phyloP scores from a whole-genome alignment of 2,329 filamentous ascomycete genomes.

The Aspergillus ruber region DNA sequence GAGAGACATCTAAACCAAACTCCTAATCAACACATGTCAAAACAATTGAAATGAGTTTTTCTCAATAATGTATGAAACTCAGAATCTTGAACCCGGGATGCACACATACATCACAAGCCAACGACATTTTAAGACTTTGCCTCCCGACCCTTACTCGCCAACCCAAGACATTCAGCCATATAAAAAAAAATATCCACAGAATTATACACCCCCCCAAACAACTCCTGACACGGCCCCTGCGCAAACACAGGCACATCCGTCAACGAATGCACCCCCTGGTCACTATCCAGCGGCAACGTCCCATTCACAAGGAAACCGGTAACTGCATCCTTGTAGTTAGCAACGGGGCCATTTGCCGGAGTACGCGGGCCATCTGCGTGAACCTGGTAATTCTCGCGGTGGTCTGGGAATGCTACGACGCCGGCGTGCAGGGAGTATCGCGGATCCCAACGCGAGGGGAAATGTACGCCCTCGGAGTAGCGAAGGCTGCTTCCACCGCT shows the following conservation, averaged over 20 bases:
- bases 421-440: constrained; percentile 74
- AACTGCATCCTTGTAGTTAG: constrained; percentile 59
- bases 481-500: constrained; percentile 51
- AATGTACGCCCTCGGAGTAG: constrained; percentile 68
- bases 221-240: constrained; percentile 69
- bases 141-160: constrained; percentile 6
- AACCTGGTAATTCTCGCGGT: constrained; percentile 68
- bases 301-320: constrained; percentile 70
- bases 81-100: no score
- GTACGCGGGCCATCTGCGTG: constrained; percentile 59
- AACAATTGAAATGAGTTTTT: no score
- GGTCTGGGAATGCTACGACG: constrained; percentile 65
- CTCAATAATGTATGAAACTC: no score
- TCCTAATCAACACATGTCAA: no score
- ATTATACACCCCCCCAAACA: constrained; percentile 52
- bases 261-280: constrained; percentile 67
- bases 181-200: constrained; percentile 37
- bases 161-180: constrained; percentile 35
- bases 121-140: no score
- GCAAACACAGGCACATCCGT: constrained; percentile 76
- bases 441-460: constrained; percentile 79
- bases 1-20: no score
- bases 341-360: constrained; percentile 59
- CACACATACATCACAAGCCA: no score
- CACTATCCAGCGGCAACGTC: constrained; percentile 57